phyloP scores from a whole-genome alignment of 345 rosid genomes.

The Conringia planisiliqua region DNA sequence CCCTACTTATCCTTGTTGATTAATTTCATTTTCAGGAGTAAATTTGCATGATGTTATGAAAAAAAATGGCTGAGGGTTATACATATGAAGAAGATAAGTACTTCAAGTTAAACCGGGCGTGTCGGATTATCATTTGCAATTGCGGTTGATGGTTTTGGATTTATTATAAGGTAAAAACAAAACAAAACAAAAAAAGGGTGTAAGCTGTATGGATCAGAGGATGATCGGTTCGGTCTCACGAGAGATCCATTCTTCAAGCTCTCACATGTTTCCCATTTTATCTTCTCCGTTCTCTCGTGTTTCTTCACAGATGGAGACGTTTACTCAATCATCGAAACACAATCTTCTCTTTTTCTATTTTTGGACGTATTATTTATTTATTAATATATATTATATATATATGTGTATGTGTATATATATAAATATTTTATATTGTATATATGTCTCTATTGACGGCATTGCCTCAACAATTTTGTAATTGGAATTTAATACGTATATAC shows the following conservation, averaged over 20 bases:
- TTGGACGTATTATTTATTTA: conserved; percentile 12
- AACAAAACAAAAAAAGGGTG: not conserved
- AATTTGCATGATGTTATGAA: not conserved
- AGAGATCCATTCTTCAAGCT: conserved; percentile 33
- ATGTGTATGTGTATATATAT: not conserved
- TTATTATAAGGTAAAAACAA: not conserved
- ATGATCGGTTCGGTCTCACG: conserved; percentile 40
- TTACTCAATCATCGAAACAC: conserved; percentile 28
- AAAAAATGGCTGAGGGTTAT: not conserved
- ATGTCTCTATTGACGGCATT: conserved; percentile 1
- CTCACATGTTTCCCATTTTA: conserved; percentile 40
- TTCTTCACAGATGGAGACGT: conserved; percentile 35
- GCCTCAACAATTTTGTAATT: not conserved
- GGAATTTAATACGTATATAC: not conserved
- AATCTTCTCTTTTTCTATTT: conserved; percentile 5
- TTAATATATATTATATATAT: not conserved
- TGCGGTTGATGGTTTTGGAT: not conserved
- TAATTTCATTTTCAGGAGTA: not conserved
- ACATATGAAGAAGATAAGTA: not conserved
- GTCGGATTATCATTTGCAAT: not conserved
- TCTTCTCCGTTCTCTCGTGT: conserved; percentile 39
- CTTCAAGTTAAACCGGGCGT: not conserved
- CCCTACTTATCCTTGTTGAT: not conserved
- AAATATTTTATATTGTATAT: not conserved
- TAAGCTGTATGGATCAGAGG: conserved; percentile 8